Conservation (phyloP, 176 grass and related monocot genomes). For the Avena sativa region DNA sequence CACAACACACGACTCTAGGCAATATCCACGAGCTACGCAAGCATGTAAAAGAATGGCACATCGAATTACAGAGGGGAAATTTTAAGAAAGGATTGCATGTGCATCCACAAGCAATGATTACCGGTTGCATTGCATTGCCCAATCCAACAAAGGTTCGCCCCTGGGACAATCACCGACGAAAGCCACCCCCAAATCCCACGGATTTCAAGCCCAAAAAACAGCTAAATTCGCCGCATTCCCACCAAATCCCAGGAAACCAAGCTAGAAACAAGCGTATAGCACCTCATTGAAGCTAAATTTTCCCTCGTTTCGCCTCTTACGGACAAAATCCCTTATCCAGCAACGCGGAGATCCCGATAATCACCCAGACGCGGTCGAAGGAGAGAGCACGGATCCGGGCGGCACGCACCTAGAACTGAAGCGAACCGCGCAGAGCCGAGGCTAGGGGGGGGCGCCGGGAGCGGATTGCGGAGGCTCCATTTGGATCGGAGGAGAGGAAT, state of each 20-base stretch:
- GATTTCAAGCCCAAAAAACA: conserved; percentile 20
- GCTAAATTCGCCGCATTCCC: neutral
- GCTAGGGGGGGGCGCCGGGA: conserved; percentile 34
- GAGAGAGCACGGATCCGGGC: conserved; percentile 34
- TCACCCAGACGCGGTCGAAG: neutral
- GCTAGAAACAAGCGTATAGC: neutral
- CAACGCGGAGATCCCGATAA: neutral
- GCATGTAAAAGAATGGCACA: neutral
- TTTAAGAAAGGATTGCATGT: neutral
- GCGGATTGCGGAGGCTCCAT: conserved; percentile 39
- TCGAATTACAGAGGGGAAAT: neutral
- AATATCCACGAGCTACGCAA: neutral
- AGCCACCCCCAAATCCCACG: conserved; percentile 16
- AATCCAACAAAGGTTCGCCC: neutral
- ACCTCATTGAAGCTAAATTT: neutral
- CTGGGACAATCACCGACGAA: neutral
- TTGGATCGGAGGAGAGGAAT: conserved; percentile 36
- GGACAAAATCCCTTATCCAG: neutral
- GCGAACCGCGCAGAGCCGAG: neutral
- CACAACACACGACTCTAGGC: neutral
- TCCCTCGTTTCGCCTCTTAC: conserved; percentile 10
- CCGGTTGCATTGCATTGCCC: neutral
- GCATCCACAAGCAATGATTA: neutral
- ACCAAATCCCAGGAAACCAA: conserved; percentile 12
- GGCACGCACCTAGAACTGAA: conserved; percentile 43